Percentiles rank a stretch among this genome's conserved stretches.
Conservation (phyloP, 257 asterid genomes). For the Salvia miltiorrhiza region DNA sequence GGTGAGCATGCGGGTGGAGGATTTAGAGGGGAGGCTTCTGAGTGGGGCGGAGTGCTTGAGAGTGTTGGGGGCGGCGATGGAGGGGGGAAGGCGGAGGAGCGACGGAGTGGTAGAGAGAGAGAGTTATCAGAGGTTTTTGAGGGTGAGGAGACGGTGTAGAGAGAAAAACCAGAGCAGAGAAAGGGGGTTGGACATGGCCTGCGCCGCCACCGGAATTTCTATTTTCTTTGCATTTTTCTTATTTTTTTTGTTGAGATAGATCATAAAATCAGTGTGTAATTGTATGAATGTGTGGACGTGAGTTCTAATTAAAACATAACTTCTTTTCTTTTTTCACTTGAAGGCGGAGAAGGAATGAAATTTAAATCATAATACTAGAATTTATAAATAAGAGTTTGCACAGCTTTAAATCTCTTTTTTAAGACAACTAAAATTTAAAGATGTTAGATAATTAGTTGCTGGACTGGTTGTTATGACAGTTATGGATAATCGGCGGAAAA, state of each 20-base stretch:
- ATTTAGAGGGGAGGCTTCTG: conserved; percentile 45
- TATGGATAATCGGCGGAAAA: no score
- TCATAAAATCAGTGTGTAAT: no score
- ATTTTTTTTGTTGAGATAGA: background rate
- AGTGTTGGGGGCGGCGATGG: conserved; percentile 45
- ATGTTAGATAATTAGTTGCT: no score
- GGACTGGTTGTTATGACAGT: no score
- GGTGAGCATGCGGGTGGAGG: conserved; percentile 63
- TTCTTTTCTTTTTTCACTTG: no score
- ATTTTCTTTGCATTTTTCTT: conserved; percentile 38
- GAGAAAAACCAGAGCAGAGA: conserved; percentile 43
- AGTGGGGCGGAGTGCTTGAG: conserved; percentile 51
- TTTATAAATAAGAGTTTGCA: no score
- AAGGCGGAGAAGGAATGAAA: no score
- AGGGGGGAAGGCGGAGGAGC: conserved; percentile 37
- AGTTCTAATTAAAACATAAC: no score
- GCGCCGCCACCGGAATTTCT: conserved; percentile 32
- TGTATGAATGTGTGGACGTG: no score
- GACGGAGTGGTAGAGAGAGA: conserved; percentile 33
- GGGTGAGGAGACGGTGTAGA: conserved; percentile 31
- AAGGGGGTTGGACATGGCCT: conserved; percentile 43
- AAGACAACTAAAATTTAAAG: no score
- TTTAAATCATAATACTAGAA: no score
- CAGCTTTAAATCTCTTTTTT: no score
- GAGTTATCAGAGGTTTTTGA: conserved; percentile 36